phyloP scores from a whole-genome alignment of 208 protist genomes.

The Phytomonas sp. region DNA sequence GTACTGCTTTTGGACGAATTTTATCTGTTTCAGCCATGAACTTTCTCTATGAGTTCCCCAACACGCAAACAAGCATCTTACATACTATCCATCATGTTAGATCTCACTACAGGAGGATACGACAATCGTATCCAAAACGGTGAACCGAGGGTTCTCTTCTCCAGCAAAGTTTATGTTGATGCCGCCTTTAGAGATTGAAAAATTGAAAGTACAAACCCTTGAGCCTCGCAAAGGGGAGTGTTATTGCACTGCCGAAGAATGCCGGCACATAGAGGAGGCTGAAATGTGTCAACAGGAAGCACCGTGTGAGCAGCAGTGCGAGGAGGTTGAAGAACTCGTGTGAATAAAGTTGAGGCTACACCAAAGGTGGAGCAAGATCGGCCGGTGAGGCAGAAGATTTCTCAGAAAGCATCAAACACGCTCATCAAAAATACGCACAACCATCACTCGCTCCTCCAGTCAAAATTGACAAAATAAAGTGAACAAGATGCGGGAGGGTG shows the following conservation, averaged over 20 bases:
- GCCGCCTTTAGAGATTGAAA: background rate
- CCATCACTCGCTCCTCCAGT: background rate
- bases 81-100: background rate
- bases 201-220: background rate
- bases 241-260: background rate
- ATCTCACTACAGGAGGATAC: background rate
- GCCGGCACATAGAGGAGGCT: background rate
- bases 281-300: background rate
- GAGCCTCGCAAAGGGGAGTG: background rate
- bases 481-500: background rate
- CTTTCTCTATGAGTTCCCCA: background rate
- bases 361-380: background rate
- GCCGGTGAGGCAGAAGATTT: background rate
- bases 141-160: background rate
- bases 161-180: background rate
- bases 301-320: background rate
- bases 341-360: background rate
- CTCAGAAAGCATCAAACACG: too few species aligned
- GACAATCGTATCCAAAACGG: background rate
- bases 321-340: background rate
- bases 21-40: background rate
- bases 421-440: too few species aligned
- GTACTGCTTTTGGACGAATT: background rate
- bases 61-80: background rate
- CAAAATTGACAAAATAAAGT: background rate